Conservation (phyloP, 2,329 filamentous ascomycete genomes). For the Mycosphaerella arachidis region DNA sequence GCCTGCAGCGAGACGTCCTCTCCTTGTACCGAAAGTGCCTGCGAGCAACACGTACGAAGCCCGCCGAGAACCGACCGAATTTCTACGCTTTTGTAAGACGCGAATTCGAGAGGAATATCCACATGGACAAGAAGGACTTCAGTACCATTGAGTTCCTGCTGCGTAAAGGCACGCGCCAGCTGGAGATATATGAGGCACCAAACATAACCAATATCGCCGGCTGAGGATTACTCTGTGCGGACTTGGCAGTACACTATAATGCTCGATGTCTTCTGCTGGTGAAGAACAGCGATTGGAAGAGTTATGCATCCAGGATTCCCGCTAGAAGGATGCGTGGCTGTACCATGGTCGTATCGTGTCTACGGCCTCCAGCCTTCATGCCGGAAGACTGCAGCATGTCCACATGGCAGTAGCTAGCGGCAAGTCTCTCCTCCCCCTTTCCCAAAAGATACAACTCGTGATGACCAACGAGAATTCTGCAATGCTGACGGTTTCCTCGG, state of each 20-base stretch:
- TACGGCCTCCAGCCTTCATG: too few relatives aligned
- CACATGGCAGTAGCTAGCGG: too few relatives aligned
- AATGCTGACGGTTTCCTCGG: conserved; percentile 43
- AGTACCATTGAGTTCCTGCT: conserved; percentile 78
- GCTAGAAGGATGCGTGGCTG: too few relatives aligned
- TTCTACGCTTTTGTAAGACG: conserved; percentile 35
- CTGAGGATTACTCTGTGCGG: conserved; percentile 5
- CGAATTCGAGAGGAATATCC: conserved; percentile 70
- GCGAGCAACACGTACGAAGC: conserved; percentile 75
- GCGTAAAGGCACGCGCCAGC: conserved; percentile 72
- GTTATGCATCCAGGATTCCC: too few relatives aligned
- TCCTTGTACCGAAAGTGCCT: conserved; percentile 82
- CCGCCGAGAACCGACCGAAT: conserved; percentile 39
- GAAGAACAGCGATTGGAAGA: background rate
- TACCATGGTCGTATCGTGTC: too few relatives aligned
- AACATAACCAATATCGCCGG: conserved; percentile 69
- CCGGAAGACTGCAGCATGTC: too few relatives aligned
- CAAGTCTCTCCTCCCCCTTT: background rate
- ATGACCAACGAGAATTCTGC: conserved; percentile 49
- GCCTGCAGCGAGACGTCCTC: conserved; percentile 85
- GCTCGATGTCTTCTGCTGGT: too few relatives aligned
- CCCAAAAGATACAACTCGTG: conserved; percentile 23
- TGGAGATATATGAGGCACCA: conserved; percentile 75
- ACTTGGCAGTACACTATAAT: background rate
- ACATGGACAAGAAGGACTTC: conserved; percentile 78